Percentiles rank a stretch among this genome's conserved stretches.
Conservation (phyloP, 345 rosid genomes). For the Cochlearia excelsa region DNA sequence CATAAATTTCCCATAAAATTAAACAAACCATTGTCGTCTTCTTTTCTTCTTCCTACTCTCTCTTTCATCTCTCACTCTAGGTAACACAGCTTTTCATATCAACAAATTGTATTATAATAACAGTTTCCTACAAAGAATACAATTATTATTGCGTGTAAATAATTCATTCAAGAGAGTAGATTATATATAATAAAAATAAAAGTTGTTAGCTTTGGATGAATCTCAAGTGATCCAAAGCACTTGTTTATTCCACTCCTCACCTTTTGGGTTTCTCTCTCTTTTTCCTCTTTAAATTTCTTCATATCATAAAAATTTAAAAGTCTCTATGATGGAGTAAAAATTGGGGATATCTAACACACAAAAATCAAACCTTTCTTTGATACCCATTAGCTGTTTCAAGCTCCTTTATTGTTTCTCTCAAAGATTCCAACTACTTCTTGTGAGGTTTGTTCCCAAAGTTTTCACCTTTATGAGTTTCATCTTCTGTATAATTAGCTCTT, state of each 20-base stretch:
- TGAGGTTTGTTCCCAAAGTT: constrained; percentile 25
- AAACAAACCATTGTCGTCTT: too few species aligned
- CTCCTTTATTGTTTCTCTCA: background rate
- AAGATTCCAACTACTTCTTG: constrained; percentile 26
- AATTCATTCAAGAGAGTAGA: constrained; percentile 5
- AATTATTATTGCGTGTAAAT: constrained; percentile 18
- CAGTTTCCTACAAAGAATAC: too few species aligned
- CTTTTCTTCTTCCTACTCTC: too few species aligned
- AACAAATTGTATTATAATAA: too few species aligned
- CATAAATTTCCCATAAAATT: too few species aligned
- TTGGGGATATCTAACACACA: constrained; percentile 17
- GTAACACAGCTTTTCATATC: too few species aligned
- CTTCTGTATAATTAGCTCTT: background rate
- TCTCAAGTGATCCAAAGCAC: constrained; percentile 32
- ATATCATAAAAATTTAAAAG: background rate
- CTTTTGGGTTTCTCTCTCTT: background rate
- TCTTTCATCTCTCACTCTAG: too few species aligned
- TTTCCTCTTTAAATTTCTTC: constrained; percentile 20
- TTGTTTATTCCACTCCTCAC: constrained; percentile 33
- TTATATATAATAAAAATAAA: background rate
- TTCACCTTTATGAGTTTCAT: constrained; percentile 3
- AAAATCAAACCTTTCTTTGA: constrained; percentile 17
- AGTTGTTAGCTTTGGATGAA: constrained; percentile 32
- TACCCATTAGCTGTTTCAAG: constrained; percentile 17
- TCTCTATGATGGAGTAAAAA: constrained; percentile 7